These are phyloP conservation scores for Cordyceps cicadae DNA, from an alignment of 2,329 filamentous ascomycete genomes.

Conservation along the genomic window DNA sequence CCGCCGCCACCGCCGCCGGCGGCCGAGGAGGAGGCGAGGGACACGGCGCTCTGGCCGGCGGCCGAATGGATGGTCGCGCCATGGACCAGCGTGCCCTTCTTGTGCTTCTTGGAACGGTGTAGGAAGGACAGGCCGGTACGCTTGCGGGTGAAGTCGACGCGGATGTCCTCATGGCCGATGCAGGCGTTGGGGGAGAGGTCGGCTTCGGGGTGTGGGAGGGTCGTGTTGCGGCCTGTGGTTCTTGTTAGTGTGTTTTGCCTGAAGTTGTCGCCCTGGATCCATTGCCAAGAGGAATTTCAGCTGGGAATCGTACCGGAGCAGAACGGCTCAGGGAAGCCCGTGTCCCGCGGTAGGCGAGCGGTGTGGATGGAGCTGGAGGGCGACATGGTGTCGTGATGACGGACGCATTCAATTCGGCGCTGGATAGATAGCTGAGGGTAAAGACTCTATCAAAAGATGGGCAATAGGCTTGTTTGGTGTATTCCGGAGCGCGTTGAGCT, in stretches of 20 bases:
- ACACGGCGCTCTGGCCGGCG: constrained; percentile 14
- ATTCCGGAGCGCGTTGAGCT: neutral
- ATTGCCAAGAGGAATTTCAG: neutral
- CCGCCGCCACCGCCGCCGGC: no score
- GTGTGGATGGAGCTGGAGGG: neutral
- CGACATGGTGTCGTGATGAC: neutral
- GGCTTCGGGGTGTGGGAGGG: constrained; percentile 54
- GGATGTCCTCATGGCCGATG: constrained; percentile 47
- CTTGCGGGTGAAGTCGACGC: constrained; percentile 32
- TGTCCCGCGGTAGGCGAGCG: constrained; percentile 29
- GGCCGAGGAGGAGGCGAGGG: constrained; percentile 2
- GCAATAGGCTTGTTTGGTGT: neutral
- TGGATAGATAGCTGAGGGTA: no score
- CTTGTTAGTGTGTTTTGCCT: neutral
- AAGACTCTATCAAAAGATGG: no score
- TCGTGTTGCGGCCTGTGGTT: constrained; percentile 46
- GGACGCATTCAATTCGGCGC: neutral
- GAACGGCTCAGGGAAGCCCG: constrained; percentile 45
- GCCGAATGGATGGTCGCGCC: constrained; percentile 29
- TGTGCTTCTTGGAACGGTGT: constrained; percentile 29
- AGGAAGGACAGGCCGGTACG: constrained; percentile 39
- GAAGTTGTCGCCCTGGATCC: neutral
- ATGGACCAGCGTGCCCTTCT: constrained; percentile 35
- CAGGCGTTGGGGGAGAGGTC: constrained; percentile 47
- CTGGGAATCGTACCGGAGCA: constrained; percentile 27